Evolutionary conservation across 2,329 filamentous ascomycete species (phyloP).

Genomic region (Graphilbum sp.): DNA sequence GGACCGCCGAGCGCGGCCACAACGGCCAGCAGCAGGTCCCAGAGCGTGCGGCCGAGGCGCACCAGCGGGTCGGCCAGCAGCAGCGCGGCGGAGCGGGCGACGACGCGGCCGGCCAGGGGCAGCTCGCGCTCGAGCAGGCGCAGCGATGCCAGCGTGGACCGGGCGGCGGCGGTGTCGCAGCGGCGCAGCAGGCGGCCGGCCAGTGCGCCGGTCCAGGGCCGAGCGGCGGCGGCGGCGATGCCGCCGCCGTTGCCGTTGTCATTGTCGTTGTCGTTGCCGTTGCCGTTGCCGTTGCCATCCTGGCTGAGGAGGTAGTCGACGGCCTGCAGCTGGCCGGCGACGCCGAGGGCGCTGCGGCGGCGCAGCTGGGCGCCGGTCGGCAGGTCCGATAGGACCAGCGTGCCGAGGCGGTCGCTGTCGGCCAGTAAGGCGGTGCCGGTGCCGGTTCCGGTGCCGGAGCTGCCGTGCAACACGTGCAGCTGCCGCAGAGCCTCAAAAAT

Average conservation of each 20-base stretch:
- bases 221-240: no score
- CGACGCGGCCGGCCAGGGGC: conserved; percentile 38
- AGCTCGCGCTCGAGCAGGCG: conserved; percentile 49
- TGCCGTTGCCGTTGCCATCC: no score
- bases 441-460: background rate
- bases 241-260: no score
- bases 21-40: conserved; percentile 25
- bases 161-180: conserved; percentile 30
- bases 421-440: no score
- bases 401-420: conserved; percentile 3
- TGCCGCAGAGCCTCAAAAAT: conserved; percentile 44
- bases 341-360: conserved; percentile 19
- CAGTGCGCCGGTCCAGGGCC: conserved; percentile 30
- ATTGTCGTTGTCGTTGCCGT: no score
- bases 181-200: conserved; percentile 38
- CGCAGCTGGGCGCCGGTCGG: conserved; percentile 27
- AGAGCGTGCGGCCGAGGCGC: conserved; percentile 31
- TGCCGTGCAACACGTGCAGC: conserved; percentile 23
- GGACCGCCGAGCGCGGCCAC: conserved; percentile 19
- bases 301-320: conserved; percentile 27
- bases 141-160: conserved; percentile 42
- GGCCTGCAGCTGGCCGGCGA: conserved; percentile 25
- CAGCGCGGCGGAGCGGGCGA: conserved; percentile 31
- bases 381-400: conserved; percentile 29
- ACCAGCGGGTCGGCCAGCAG: conserved; percentile 30